phyloP scores from a whole-genome alignment of 805 yeast species.

The Saturnispora mendoncae region DNA sequence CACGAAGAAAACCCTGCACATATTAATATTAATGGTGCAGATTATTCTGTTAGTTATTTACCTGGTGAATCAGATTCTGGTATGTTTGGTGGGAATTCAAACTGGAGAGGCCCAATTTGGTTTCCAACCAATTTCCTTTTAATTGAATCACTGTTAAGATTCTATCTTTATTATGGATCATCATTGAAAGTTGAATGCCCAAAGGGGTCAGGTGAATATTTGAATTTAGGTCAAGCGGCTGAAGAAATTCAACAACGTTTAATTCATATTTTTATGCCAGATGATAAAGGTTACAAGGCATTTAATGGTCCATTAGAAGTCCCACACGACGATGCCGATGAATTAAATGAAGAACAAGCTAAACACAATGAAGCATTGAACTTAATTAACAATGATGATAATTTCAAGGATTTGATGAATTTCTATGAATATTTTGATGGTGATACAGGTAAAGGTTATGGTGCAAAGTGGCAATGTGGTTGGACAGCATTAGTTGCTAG shows the following conservation, averaged over 20 bases:
- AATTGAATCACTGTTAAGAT: conserved; percentile 80
- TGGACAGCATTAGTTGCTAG: conserved; percentile 94
- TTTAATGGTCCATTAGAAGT: conserved; percentile 55
- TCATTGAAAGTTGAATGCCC: conserved; percentile 83
- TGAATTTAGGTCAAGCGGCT: conserved; percentile 83
- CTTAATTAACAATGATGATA: conserved; percentile 47
- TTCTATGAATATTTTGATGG: conserved; percentile 90
- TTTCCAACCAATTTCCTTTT: conserved; percentile 83
- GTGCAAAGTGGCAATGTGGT: conserved; percentile 92
- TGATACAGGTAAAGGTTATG: conserved; percentile 89
- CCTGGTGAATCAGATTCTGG: conserved; percentile 91
- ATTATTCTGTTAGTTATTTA: conserved; percentile 62
- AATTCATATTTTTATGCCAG: conserved; percentile 65
- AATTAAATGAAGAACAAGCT: conserved; percentile 42
- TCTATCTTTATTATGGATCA: conserved; percentile 82
- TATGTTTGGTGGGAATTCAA: conserved; percentile 92
- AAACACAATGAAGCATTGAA: conserved; percentile 41
- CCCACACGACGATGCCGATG: conserved; percentile 30
- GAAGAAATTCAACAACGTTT: conserved; percentile 83
- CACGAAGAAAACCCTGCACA: conserved; percentile 79
- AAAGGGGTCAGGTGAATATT: conserved; percentile 63
- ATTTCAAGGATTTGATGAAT: conserved; percentile 66
- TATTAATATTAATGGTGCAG: conserved; percentile 73
- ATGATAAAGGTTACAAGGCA: conserved; percentile 55
- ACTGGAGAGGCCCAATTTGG: conserved; percentile 98